Base-by-base conservation (phyloP, 1,139 yeast species). In the Yamadazyma diospyri region DNA sequence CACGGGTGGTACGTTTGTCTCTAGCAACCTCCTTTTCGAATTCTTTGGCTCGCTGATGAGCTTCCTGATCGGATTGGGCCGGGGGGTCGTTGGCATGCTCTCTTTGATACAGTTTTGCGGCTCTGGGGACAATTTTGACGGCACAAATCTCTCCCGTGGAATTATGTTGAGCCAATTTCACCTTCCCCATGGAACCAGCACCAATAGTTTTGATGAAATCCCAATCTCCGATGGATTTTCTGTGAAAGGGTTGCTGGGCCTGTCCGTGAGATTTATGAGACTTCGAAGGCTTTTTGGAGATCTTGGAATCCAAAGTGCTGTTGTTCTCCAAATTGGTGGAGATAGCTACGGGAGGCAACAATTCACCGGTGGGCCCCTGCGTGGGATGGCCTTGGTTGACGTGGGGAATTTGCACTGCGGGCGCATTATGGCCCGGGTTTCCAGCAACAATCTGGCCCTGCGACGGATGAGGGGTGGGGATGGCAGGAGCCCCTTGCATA, bases 171-270 rank as follows among this genome's bases (percentile, higher is more conserved):
- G 97, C 97, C 29, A 92, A 68, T 58, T 94, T 94, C 33, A 92
- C 99, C 57, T 92, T 94, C 37, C 99, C 99, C 98, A 94, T 92
- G 1, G 96, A 86, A 3, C 99, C 98, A 4, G 97, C 96, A 32
- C 99, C 99, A 31, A 92, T 86, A 1, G 97, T 88, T 55, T 88
- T 88, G 39, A 87, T 74, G 48, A 92, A 89, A 50, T 86, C 94
- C 98, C 98, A 92, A 46, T 94, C 97, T 12, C 98, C 99, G 36
- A 92, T 82, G 5, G 95, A 75, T 42, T 83, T 81, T 44, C 97
- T 76, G 55, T 88, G 89, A 50, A 83, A 83, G 46, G 81, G 88
- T 40, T 54, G 62, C 33, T 33, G 51, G 23, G 32, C 48, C 32
- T 26, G 42, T 26, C 6, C 25, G 9, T 16, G 31, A 12, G 26